These are phyloP conservation scores for Raffaelea arxii DNA, from an alignment of 2,329 filamentous ascomycete species.

Conservation along the genomic window DNA sequence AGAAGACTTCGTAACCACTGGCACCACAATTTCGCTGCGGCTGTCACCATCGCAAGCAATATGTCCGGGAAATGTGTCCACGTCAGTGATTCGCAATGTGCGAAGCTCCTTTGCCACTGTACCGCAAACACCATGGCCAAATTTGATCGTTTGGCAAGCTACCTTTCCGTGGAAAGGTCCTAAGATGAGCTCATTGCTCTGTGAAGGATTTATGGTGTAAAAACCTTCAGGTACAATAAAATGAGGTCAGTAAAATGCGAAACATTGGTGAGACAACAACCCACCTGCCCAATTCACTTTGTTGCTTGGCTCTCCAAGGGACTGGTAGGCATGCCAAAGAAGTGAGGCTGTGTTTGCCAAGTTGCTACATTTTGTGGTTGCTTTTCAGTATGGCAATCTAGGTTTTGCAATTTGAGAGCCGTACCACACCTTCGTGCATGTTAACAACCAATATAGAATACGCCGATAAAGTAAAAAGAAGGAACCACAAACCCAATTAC, in stretches of 20 bases:
- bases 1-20: no score
- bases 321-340: conserved; percentile 72
- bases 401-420: neutral
- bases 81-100: conserved; percentile 61
- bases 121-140: conserved; percentile 68
- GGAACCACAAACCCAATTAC: conserved; percentile 56
- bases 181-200: conserved; percentile 50
- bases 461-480: conserved; percentile 19
- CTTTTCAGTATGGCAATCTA: neutral
- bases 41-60: conserved; percentile 73
- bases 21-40: conserved; percentile 74
- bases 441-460: neutral
- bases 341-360: conserved; percentile 66
- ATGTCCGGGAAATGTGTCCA: conserved; percentile 67
- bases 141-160: conserved; percentile 68
- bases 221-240: conserved; percentile 42
- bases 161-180: conserved; percentile 74
- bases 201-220: conserved; percentile 50
- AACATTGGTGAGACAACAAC: neutral
- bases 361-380: conserved; percentile 45
- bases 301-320: conserved; percentile 53
- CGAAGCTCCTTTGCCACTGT: conserved; percentile 47
- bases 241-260: neutral
- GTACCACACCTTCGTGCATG: conserved; percentile 4
- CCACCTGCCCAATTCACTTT: conserved; percentile 69